Evolutionary conservation across 148 eudicot species (phyloP), one percentile per base, ranked within the genome.

Genomic region (Polygonum aviculare): DNA sequence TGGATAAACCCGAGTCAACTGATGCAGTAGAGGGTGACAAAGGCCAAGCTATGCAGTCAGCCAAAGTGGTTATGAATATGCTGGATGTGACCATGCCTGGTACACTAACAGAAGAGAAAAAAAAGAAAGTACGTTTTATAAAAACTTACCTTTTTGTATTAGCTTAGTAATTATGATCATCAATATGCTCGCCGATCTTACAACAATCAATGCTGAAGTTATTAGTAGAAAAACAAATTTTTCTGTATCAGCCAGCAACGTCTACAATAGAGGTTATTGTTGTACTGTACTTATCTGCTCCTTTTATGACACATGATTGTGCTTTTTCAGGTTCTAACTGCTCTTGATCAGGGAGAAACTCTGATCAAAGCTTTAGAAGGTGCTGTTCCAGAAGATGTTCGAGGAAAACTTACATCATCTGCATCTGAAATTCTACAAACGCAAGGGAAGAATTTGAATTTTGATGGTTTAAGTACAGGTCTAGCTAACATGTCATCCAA

Each of bases 381-480:
- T 85, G 97, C 97, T 74, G 93, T 95, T 67, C 99, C 99, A 8
- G 98, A 95, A 69, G 97, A 95, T 87, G 98, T 93, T 78, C 86
- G 99, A 45, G 99, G 86, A 78, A 89, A 89, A 82, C 93, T 95
- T 79, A 87, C 91, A 47, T 79, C 79, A 74, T 86, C 99, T 78
- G 97, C 88, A 76, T 84, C 94, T 76, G 91, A 82, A 79, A 85
- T 95, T 79, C 72, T 95, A 79, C 79, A 84, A 70, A 78, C 77
- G 54, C 90, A 80, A 51, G 87, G 88, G 48, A 84, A 84, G 63
- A 88, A 84, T 81, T 57, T 87, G 79, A 91, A 89, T 49, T 63
- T 93, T 78, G 87, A 88, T 50, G 78, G 55, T 76, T 83, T 88
- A 76, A 88, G 72, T 74, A 65, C 86, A 57, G 81, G 83, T 52